Percentiles rank a stretch among this genome's conserved stretches.
Evolutionary conservation across 306 rosid genomes (phyloP).

Genomic region (Hippophae rhamnoides): DNA sequence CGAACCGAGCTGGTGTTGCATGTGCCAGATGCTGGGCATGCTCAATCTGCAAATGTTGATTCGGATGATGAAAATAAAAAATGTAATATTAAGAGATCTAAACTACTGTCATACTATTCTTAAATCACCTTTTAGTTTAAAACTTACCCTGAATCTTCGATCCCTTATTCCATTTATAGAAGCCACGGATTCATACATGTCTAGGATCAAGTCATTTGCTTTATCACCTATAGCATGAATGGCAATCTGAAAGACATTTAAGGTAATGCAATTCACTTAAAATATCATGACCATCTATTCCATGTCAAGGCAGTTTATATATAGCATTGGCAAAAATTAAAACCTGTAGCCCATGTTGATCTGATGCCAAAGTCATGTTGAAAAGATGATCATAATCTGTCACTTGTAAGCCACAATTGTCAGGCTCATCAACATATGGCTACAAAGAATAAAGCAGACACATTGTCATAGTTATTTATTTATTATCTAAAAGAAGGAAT

Average conservation of each 20-base stretch:
- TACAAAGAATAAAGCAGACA: slow-evolving; percentile 27
- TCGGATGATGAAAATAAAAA: slow-evolving; percentile 6
- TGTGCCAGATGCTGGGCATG: slow-evolving; percentile 84
- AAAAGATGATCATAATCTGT: slow-evolving; percentile 46
- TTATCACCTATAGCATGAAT: slow-evolving; percentile 86
- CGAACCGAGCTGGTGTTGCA: slow-evolving; percentile 48
- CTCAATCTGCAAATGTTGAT: slow-evolving; percentile 57
- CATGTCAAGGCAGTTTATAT: slow-evolving; percentile 1
- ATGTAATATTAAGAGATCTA: background rate
- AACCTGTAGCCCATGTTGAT: slow-evolving; percentile 72
- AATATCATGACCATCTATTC: slow-evolving; percentile 7
- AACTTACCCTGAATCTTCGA: slow-evolving; percentile 69
- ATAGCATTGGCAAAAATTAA: slow-evolving; percentile 8
- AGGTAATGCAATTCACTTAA: slow-evolving; percentile 8
- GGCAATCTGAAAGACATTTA: slow-evolving; percentile 55
- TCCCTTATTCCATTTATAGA: slow-evolving; percentile 59
- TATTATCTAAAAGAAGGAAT: background rate
- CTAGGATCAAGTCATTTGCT: slow-evolving; percentile 73
- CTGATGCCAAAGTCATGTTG: slow-evolving; percentile 62
- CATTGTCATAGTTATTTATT: slow-evolving; percentile 2
- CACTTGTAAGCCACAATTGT: slow-evolving; percentile 54
- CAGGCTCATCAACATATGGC: slow-evolving; percentile 66
- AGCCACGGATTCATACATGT: slow-evolving; percentile 47
- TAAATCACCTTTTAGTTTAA: slow-evolving; percentile 6
- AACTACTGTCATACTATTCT: slow-evolving; percentile 4